These are phyloP conservation scores for Bullera alba DNA, from an alignment of 768 basidiomycete genomes.

Conservation along the genomic window DNA sequence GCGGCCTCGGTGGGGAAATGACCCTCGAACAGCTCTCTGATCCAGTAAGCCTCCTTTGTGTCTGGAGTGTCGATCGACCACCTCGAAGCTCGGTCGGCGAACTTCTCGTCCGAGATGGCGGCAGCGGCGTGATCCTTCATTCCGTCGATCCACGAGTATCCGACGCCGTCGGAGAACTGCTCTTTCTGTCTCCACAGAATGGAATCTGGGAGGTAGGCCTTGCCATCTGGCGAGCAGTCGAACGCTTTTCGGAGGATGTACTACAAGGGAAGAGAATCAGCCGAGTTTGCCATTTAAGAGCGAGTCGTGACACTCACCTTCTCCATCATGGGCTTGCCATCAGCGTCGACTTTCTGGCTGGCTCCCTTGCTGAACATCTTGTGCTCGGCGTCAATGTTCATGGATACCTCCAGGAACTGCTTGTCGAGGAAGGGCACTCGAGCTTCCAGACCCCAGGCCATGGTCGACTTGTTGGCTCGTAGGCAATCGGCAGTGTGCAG, in stretches of 20 bases:
- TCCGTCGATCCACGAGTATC: conserved; percentile 98
- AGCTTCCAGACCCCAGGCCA: conserved; percentile 99
- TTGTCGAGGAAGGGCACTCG: conserved; percentile 99
- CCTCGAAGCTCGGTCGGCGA: conserved; percentile 63
- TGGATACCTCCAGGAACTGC: conserved; percentile 83
- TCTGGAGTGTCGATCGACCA: conserved; percentile 78
- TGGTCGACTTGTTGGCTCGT: conserved; percentile 99
- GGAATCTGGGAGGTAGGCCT: conserved; percentile 87
- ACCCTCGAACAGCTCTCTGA: conserved; percentile 87
- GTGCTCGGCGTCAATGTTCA: conserved; percentile 78
- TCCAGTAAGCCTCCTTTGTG: conserved; percentile 92
- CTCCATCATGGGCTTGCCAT: conserved; percentile 89
- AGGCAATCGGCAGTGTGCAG: conserved; percentile 95
- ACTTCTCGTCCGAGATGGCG: conserved; percentile 71
- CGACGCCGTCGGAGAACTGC: conserved; percentile 90
- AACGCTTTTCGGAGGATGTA: conserved; percentile 96
- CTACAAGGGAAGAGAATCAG: conserved; percentile 50
- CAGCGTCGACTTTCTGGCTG: conserved; percentile 65
- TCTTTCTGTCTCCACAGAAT: conserved; percentile 99
- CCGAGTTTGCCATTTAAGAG: neutral
- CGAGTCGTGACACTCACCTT: conserved; percentile 55
- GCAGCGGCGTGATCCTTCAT: conserved; percentile 80
- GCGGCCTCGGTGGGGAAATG: conserved; percentile 76
- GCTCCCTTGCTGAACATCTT: conserved; percentile 86
- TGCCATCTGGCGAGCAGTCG: conserved; percentile 65